Evolutionary conservation across 176 grass and related monocot species (phyloP).

Genomic region (Carex scoparia): DNA sequence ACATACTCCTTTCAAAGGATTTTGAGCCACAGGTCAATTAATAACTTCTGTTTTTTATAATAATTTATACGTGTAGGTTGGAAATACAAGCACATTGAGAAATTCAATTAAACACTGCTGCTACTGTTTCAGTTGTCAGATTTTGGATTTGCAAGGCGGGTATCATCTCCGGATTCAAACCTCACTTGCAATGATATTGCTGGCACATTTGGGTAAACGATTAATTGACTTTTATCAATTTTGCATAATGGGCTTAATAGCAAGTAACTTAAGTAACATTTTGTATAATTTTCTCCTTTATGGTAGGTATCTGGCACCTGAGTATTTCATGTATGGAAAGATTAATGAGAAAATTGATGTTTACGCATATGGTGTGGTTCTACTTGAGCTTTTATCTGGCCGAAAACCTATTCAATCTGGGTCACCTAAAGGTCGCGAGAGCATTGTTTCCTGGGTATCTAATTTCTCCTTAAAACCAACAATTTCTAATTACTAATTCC

Average conservation of each 20-base stretch:
- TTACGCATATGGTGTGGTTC: constrained; percentile 85
- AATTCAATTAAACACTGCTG: constrained; percentile 24
- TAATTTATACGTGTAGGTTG: neutral
- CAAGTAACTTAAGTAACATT: neutral
- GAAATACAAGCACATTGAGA: neutral
- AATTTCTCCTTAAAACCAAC: constrained; percentile 1
- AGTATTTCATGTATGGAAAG: constrained; percentile 80
- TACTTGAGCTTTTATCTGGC: constrained; percentile 92
- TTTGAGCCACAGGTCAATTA: constrained; percentile 69
- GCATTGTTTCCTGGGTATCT: constrained; percentile 83
- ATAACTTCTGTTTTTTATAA: neutral
- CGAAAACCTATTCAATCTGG: constrained; percentile 74
- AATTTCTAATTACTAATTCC: neutral
- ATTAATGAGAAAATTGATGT: constrained; percentile 94
- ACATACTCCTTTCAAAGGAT: constrained; percentile 82
- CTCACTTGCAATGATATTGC: constrained; percentile 78
- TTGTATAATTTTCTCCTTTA: constrained; percentile 19
- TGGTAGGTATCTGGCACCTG: constrained; percentile 86
- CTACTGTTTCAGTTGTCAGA: constrained; percentile 67
- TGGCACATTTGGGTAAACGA: constrained; percentile 77
- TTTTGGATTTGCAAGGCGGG: constrained; percentile 89
- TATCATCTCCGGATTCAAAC: constrained; percentile 56
- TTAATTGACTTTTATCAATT: neutral
- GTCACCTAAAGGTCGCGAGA: constrained; percentile 61
- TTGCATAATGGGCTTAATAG: neutral